These are phyloP conservation scores for Ensete ventricosum DNA, from an alignment of 176 grass and related monocot species.

Conservation along the genomic window DNA sequence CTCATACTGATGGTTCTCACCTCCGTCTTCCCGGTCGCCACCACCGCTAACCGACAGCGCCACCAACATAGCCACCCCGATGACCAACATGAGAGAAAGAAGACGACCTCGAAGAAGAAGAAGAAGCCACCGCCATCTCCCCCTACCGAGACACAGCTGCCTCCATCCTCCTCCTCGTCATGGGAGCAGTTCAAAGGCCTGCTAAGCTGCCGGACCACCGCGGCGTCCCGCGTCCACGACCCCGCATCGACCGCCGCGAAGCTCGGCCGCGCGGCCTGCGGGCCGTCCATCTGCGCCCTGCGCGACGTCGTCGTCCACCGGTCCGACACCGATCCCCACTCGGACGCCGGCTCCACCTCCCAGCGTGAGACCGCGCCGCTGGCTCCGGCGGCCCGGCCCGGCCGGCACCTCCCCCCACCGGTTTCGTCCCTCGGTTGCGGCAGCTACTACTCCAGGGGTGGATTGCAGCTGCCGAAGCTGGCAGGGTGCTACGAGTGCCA, in stretches of 20 bases:
- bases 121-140: neutral
- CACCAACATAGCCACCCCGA: neutral
- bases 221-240: conserved; percentile 54
- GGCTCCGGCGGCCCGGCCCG: conserved; percentile 31
- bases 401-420: neutral
- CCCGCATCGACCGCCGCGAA: conserved; percentile 20
- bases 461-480: conserved; percentile 9
- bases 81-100: neutral
- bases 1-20: conserved; percentile 3
- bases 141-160: conserved; percentile 2
- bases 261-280: conserved; percentile 18
- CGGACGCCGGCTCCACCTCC: conserved; percentile 29
- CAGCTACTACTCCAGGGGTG: conserved; percentile 8
- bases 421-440: neutral
- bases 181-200: conserved; percentile 85
- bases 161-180: conserved; percentile 19
- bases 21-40: neutral
- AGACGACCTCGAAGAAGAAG: conserved; percentile 20
- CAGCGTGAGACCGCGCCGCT: conserved; percentile 26
- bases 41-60: conserved; percentile 3
- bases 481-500: conserved; percentile 19
- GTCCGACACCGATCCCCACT: conserved; percentile 32
- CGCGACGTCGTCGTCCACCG: conserved; percentile 46
- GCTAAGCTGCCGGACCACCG: conserved; percentile 64
- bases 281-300: conserved; percentile 55